These are phyloP conservation scores for Candida argentea DNA, from an alignment of 805 yeast genomes.

Conservation along the genomic window DNA sequence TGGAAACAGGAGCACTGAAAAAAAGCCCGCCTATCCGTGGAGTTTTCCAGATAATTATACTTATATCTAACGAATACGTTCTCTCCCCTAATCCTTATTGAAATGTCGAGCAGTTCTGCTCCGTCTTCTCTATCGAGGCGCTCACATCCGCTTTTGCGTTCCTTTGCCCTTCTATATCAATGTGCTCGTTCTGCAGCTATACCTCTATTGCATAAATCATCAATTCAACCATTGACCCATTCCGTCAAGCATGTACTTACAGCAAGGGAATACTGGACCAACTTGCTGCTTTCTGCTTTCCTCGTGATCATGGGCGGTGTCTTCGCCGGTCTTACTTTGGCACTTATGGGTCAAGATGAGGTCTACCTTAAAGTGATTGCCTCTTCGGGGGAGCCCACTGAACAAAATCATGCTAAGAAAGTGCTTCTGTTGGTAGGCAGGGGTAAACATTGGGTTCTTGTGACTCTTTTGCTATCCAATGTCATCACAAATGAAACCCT, in stretches of 20 bases:
- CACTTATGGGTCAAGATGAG: constrained; percentile 97
- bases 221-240: background rate
- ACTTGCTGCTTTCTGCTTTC: constrained; percentile 42
- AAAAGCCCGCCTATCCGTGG: too few species aligned
- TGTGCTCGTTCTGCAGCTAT: background rate
- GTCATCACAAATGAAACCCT: constrained; percentile 91
- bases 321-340: constrained; percentile 92
- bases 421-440: constrained; percentile 64
- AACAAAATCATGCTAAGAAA: constrained; percentile 56
- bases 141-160: too few species aligned
- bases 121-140: too few species aligned
- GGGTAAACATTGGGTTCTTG: constrained; percentile 96
- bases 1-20: too few species aligned
- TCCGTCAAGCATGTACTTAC: constrained; percentile 12
- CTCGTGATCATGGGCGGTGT: constrained; percentile 75
- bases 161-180: background rate
- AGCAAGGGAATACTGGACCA: constrained; percentile 37
- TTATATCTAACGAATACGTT: too few species aligned
- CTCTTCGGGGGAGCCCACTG: constrained; percentile 68
- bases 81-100: too few species aligned
- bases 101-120: too few species aligned
- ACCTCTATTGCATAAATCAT: background rate
- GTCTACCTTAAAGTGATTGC: constrained; percentile 85
- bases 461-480: constrained; percentile 73
- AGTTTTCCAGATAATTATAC: too few species aligned